Evolutionary conservation across 2,329 filamentous ascomycete species (phyloP).

Genomic region (Alternaria alternata): DNA sequence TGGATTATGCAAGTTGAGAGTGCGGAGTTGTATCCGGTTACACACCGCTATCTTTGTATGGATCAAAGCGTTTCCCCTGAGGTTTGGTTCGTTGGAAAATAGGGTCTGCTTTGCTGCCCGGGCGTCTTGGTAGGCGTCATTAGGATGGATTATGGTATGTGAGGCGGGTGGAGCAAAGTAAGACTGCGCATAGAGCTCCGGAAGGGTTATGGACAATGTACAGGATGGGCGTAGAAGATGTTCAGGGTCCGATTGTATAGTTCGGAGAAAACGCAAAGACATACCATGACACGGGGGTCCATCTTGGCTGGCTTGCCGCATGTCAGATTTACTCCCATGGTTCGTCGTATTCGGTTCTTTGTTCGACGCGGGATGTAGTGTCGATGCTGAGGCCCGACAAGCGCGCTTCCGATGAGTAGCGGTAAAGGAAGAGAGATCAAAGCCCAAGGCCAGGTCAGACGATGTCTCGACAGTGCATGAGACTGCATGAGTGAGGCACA

Average conservation of each 20-base stretch:
- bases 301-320: neutral
- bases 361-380: neutral
- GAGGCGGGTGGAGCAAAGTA: neutral
- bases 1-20: neutral
- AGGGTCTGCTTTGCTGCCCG: neutral
- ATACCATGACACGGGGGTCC: neutral
- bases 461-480: slow-evolving; percentile 3
- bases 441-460: slow-evolving; percentile 3
- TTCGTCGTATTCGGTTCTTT: neutral
- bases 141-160: neutral
- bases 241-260: neutral
- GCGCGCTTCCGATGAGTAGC: neutral
- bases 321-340: neutral
- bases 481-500: slow-evolving; percentile 2
- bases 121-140: neutral
- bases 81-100: neutral
- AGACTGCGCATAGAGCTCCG: neutral
- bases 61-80: neutral
- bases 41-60: slow-evolving; percentile 5
- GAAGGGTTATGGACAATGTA: neutral
- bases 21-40: slow-evolving; percentile 5
- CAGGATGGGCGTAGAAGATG: neutral
- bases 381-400: neutral
- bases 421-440: neutral
- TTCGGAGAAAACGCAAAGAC: neutral